Evolutionary conservation across 257 asterid species (phyloP).

Genomic region (Thymus mandschuricus): DNA sequence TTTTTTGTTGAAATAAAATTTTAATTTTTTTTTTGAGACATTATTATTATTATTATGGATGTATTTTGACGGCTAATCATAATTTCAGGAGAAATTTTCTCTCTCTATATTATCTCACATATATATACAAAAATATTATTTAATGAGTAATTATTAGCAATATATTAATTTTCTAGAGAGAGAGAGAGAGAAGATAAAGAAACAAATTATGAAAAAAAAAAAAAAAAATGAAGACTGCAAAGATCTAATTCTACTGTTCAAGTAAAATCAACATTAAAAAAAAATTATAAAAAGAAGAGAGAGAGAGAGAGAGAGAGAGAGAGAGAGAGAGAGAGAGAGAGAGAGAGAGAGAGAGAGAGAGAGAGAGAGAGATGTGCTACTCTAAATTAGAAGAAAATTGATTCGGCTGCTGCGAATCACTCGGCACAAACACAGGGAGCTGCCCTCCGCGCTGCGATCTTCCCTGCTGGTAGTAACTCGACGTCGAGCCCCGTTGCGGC

Average conservation of each 20-base stretch:
- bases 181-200: neutral
- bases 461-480: slow-evolving; percentile 78
- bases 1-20: too few relatives aligned
- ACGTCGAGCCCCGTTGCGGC: slow-evolving; percentile 35
- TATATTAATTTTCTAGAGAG: too few relatives aligned
- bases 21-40: too few relatives aligned
- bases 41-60: too few relatives aligned
- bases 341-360: neutral
- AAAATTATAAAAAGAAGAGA: too few relatives aligned
- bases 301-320: neutral
- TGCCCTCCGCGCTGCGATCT: slow-evolving; percentile 89
- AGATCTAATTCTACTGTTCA: slow-evolving; percentile 37
- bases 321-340: neutral
- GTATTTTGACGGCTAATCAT: too few relatives aligned
- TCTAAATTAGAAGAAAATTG: slow-evolving; percentile 56
- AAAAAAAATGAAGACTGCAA: slow-evolving; percentile 22
- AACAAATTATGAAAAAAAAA: neutral
- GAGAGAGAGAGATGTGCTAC: slow-evolving; percentile 7
- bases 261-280: slow-evolving; percentile 16
- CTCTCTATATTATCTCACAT: too few relatives aligned
- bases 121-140: too few relatives aligned
- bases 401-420: slow-evolving; percentile 73
- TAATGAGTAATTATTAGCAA: too few relatives aligned
- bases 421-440: slow-evolving; percentile 91
- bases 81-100: too few relatives aligned